Evolutionary conservation across 192 early-diverging fungal genomes (phyloP), one percentile per base, ranked within the genome.

Genomic region (Backusella tuberculispora): DNA sequence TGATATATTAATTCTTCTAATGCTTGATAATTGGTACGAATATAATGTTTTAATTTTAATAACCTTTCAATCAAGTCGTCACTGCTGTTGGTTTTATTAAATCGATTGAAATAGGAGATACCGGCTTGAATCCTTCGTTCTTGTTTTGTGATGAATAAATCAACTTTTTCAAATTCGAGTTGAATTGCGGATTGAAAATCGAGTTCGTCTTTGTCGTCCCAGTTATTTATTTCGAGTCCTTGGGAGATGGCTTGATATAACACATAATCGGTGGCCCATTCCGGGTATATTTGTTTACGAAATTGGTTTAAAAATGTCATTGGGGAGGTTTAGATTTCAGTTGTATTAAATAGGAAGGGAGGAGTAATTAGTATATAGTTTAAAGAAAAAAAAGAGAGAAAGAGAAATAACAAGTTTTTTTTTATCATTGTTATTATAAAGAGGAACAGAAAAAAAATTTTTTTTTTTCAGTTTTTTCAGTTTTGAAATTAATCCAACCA

Each of bases 1-100:
- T 95, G 95, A 79, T 96, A 94, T 41, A 96, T 78, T 67, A 96
- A 91, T 78, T 97, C 95, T 85, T 86, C 80, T 78, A 97, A 95
- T 37, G 94, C 96, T 5, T 92, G 90, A 75, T 88, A 90, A 85
- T 97, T 96, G 71, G 43, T 64, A 12, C 75, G 71, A 19, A 72
- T 76, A 29, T 76, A 80, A 34, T 70, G 69, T 26, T 66, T 56
- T 24, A 80, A 42, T 34, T 76, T 74, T 47, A 75, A 75, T 9
- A 79, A 38, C 13, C 70, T 74, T 2, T 66, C 37, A 6, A 79
- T n/a, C n/a, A 79, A n/a, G n/a, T n/a, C n/a, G n/a, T n/a, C 72
- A 6, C 56, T 63, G 34, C 73, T 75, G 38, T 66, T 43, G 4
- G 69, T 43, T 42, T 74, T 64, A 41, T 74, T 69, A 69, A 75